Base-by-base conservation (phyloP, 1,284 basidiomycete species). In the Moniliella sp. region DNA sequence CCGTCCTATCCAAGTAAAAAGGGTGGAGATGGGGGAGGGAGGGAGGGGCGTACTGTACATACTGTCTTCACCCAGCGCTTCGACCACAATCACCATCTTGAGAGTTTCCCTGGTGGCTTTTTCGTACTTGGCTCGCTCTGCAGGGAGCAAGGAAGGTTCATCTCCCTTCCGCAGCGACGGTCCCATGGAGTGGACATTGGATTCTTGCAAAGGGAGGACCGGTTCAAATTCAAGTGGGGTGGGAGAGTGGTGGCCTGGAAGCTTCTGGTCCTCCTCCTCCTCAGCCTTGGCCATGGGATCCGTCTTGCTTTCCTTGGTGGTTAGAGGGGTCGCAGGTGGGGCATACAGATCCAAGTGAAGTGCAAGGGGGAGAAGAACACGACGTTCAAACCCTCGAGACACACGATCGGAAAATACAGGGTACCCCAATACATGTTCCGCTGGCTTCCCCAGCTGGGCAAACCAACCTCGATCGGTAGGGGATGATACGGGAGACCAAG, bases 11-110 rank as follows among this genome's bases (percentile, higher is more conserved):
- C 28, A 7, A 17, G 17, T 16, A 2, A 13, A 18, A 13, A 18
- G 4, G 16, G 16, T 5, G 5, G 18, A 10, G 18, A 3, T 13
- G 18, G 7, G 19, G 11, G 18, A 10, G n/a, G 5, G 8, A 5
- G 7, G 8, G 9, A 8, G 4, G 14, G 26, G 5, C 26, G 8
- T 7, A 8, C 8, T 29, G 8, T 8, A 17, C 18, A 13, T 2
- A 33, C 32, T n/a, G 13, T 33, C 16, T 12, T 55, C 54, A 29
- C 56, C 54, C 5, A 57, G 39, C 14, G 54, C 56, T 34, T 59
- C 56, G 9, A 59, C 44, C 1, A 51, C 41, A 7, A 59, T 40
- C 13, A 48, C 41, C 2, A 57, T 16, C 18, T 49, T 47, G 32
- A 53, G 37, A 18, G 51, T 54, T 29, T 54, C 49, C 18, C 45